Conservation (phyloP, 1,284 basidiomycete genomes). For the Neolentinus lepideus region DNA sequence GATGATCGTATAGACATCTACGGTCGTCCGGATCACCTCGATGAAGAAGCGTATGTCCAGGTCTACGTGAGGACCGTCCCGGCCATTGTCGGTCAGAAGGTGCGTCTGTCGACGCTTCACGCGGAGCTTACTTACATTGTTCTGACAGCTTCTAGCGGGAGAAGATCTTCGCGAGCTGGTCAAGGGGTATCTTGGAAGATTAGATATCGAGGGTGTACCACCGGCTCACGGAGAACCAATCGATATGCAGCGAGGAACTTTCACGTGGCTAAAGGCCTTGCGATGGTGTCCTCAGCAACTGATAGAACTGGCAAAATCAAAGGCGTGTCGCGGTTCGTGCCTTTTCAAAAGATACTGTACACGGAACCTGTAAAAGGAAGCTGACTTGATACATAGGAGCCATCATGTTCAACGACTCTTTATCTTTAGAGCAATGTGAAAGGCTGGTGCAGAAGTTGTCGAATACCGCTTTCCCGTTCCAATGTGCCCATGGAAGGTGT, state of each 20-base stretch:
- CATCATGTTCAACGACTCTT: conserved; percentile 92
- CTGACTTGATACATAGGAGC: conserved; percentile 50
- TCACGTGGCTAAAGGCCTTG: conserved; percentile 62
- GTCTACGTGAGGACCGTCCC: conserved; percentile 53
- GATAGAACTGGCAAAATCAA: conserved; percentile 82
- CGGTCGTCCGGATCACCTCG: not conserved
- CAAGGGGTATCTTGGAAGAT: conserved; percentile 52
- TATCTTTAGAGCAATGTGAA: conserved; percentile 64
- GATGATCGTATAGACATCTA: not conserved
- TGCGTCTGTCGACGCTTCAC: conserved; percentile 19
- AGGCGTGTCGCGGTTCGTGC: conserved; percentile 79
- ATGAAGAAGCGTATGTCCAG: conserved; percentile 33
- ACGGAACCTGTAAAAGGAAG: conserved; percentile 2
- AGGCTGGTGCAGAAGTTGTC: conserved; percentile 63
- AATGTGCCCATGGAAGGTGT: conserved; percentile 89
- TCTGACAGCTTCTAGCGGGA: conserved; percentile 46
- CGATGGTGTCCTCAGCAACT: conserved; percentile 76
- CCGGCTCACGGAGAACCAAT: not conserved
- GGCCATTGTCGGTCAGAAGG: conserved; percentile 64
- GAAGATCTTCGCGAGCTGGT: conserved; percentile 63
- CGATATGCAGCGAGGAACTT: conserved; percentile 21
- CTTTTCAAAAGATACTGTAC: conserved; percentile 1
- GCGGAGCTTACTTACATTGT: not conserved
- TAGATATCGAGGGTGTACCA: conserved; percentile 25
- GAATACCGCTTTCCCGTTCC: conserved; percentile 77